A percentile compares a stretch with the other conserved stretches of the same genome.
Evolutionary conservation across 257 asterid genomes (phyloP).

Genomic region (Gardenia jasminoides): DNA sequence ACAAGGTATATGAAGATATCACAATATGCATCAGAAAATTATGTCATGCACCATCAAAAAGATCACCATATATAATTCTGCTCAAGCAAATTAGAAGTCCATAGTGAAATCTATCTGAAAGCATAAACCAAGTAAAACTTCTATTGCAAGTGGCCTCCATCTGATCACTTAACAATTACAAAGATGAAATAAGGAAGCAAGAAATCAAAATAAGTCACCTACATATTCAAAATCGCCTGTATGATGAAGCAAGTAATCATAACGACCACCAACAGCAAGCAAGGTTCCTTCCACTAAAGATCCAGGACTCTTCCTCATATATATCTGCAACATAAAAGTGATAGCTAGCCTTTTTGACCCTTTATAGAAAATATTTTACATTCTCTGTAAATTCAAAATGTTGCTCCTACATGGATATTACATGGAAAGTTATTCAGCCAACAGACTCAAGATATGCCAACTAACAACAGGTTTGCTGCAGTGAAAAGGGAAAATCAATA

Average conservation of each 20-base stretch:
- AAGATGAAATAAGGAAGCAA: conserved; percentile 14
- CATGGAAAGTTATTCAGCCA: neutral
- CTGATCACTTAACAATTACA: neutral
- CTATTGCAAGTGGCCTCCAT: neutral
- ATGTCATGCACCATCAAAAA: neutral
- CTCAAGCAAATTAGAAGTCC: neutral
- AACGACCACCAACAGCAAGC: conserved; percentile 96
- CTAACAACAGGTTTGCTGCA: neutral
- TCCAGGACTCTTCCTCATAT: conserved; percentile 60
- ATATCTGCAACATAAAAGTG: conserved; percentile 44
- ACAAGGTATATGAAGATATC: too few species aligned
- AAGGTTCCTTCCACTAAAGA: conserved; percentile 78
- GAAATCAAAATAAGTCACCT: conserved; percentile 34
- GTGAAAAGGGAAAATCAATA: neutral
- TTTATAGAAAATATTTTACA: neutral
- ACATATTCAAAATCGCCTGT: conserved; percentile 61
- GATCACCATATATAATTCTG: neutral
- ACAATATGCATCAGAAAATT: neutral
- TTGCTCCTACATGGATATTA: neutral
- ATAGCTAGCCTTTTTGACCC: neutral
- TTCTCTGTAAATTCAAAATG: neutral
- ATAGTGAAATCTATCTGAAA: neutral
- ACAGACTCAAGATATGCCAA: neutral
- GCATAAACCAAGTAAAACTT: neutral
- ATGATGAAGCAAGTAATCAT: conserved; percentile 77